These are phyloP conservation scores for Graphiopsis chlorocephala DNA, from an alignment of 2,329 filamentous ascomycete species.

Conservation along the genomic window DNA sequence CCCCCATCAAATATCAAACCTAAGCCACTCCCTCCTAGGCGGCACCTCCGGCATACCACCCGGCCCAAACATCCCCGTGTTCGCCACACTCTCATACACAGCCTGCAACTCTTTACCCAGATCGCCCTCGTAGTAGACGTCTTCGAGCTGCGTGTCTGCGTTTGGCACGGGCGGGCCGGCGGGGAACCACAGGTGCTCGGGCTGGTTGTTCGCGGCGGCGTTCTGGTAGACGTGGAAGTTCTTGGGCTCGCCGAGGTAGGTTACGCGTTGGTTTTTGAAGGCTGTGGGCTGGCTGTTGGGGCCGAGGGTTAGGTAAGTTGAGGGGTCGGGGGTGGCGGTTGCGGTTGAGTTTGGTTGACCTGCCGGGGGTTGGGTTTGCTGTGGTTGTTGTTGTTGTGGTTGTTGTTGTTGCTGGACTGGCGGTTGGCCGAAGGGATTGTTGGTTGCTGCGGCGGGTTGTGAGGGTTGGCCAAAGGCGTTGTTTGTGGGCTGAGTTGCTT, in stretches of 20 bases:
- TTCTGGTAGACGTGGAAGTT: constrained; percentile 15
- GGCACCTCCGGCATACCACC: constrained; percentile 74
- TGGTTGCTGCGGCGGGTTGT: constrained; percentile 11
- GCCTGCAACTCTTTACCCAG: constrained; percentile 52
- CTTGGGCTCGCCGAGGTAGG: constrained; percentile 49
- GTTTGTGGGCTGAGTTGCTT: constrained; percentile 16
- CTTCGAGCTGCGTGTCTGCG: constrained; percentile 58
- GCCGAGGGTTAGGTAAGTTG: constrained; percentile 45
- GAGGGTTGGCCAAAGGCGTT: constrained; percentile 24
- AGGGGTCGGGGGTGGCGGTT: constrained; percentile 33
- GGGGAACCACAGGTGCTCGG: constrained; percentile 70
- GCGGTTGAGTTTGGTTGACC: neutral
- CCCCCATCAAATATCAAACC: constrained; percentile 24
- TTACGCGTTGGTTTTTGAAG: constrained; percentile 64
- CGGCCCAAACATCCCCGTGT: constrained; percentile 66
- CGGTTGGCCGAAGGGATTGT: constrained; percentile 13
- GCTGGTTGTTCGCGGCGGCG: constrained; percentile 44
- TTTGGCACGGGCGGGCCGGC: constrained; percentile 60
- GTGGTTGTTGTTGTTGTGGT: constrained; percentile 5
- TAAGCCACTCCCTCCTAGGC: constrained; percentile 71
- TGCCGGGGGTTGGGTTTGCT: neutral
- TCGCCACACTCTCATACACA: constrained; percentile 63
- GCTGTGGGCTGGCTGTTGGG: constrained; percentile 49
- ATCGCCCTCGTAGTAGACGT: constrained; percentile 58
- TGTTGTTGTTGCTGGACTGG: neutral